Percentiles rank a stretch among this genome's conserved stretches.
These are phyloP conservation scores for Cenchrus americanus DNA, from an alignment of 176 grass and related monocot genomes.

Conservation along the genomic window DNA sequence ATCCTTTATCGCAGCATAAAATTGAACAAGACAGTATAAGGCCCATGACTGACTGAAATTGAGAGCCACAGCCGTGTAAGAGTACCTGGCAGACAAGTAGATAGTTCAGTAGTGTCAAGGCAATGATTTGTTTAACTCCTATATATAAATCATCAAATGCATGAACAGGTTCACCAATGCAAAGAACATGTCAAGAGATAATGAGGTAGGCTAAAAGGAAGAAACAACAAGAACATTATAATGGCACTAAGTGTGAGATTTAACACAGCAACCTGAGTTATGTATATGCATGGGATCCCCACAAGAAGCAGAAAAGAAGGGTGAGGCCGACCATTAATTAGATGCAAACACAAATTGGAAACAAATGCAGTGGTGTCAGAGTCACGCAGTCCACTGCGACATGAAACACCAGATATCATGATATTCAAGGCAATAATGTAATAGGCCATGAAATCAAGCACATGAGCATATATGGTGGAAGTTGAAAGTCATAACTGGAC, in stretches of 20 bases:
- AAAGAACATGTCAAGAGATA: neutral
- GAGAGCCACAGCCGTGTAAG: slow-evolving; percentile 83
- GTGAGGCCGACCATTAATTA: neutral
- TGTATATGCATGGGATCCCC: slow-evolving; percentile 21
- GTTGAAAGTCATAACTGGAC: neutral
- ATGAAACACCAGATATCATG: neutral
- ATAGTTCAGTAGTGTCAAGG: slow-evolving; percentile 27
- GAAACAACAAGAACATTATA: neutral
- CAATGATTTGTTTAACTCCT: slow-evolving; percentile 1
- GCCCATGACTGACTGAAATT: slow-evolving; percentile 99
- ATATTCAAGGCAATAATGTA: slow-evolving; percentile 5
- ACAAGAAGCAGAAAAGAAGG: neutral
- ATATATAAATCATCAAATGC: slow-evolving; percentile 12
- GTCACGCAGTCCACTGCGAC: neutral
- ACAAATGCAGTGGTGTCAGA: neutral
- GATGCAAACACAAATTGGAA: neutral
- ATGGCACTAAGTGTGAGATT: neutral
- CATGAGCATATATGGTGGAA: slow-evolving; percentile 17
- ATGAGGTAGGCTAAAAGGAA: neutral
- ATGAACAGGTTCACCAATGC: neutral
- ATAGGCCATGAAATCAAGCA: neutral
- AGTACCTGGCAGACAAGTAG: slow-evolving; percentile 69
- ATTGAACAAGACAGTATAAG: slow-evolving; percentile 91
- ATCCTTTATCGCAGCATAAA: slow-evolving; percentile 93
- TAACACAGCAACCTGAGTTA: slow-evolving; percentile 1